Base-by-base conservation (phyloP, 208 protist genomes). In the Acanthamoeba rhysodes region DNA sequence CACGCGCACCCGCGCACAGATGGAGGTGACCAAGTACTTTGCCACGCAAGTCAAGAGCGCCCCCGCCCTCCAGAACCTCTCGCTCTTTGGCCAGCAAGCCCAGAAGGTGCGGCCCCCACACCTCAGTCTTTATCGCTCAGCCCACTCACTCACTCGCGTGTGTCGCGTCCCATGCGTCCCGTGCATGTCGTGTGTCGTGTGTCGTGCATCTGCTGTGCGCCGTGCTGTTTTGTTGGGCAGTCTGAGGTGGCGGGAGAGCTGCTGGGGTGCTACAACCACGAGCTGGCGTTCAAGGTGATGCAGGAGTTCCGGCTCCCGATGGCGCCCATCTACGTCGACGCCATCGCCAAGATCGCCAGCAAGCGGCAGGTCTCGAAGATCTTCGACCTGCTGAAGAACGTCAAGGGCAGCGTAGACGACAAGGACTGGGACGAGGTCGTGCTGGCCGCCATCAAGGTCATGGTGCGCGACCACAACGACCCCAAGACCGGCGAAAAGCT, bases 281-380 rank as follows among this genome's bases (percentile, higher is more conserved):
- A 96, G 27, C 64, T 96, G 6, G 96, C 95, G 32, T 96, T 96
- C 66, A 74, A 95, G 68, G 41, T 96, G 0, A 68, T 94, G n/a
- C 95, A 96, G 84, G 96, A 96, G 45, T 96, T 90, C 22, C 91
- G 95, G 55, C 92, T 96, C 14, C 27, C 90, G 10, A 32, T 95
- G 24, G n/a, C 92, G 32, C 24, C 88, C 6, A 95, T 96, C n/a
- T 96, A 96, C 32, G 80, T 82, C 2, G 87, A 57, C 48, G 94
- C 96, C 2, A 66, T 95, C n/a, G 82, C 90, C 9, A 59, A 41
- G 16, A 96, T 96, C 50, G 62, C 68, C 2, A 72, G 88, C 70
- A 90, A 85, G 62, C 94, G 93, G 57, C 88, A 95, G n/a, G n/a
- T 34, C 12, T 50, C 70, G 16, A 96, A 95, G 66, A 80, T 74